Evolutionary conservation across 345 rosid species (phyloP).

Genomic region (Syzygium oleosum): DNA sequence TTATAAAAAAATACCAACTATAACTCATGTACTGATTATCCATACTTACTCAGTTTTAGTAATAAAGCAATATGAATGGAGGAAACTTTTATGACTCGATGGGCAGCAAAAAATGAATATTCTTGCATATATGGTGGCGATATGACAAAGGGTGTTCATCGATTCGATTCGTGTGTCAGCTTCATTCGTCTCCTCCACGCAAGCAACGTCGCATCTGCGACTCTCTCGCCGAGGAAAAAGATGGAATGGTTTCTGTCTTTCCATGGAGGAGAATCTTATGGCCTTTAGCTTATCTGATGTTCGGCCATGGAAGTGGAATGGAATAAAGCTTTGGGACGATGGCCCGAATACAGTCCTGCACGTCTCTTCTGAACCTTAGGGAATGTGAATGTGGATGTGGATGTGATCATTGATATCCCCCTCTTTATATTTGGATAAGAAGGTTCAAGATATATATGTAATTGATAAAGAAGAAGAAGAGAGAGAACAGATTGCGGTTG

Average conservation of each 20-base stretch:
- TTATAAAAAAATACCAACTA: neutral
- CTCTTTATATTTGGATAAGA: neutral
- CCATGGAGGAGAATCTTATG: neutral
- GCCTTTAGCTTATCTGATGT: neutral
- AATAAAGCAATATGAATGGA: neutral
- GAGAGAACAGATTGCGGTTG: neutral
- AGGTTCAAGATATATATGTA: neutral
- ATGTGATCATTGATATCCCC: neutral
- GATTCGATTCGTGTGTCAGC: neutral
- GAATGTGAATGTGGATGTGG: neutral
- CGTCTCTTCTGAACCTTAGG: neutral
- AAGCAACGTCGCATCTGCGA: neutral
- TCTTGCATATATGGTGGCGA: neutral
- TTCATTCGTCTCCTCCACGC: neutral
- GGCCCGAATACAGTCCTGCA: neutral
- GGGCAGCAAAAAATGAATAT: neutral
- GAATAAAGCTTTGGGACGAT: neutral
- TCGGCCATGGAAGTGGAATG: neutral
- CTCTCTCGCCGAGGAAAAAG: rapidly evolving
- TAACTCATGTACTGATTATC: neutral
- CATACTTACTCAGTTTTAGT: neutral
- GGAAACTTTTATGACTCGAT: neutral
- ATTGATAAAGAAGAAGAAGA: neutral
- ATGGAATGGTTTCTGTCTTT: neutral
- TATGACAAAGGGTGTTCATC: neutral